Evolutionary conservation across 2,329 filamentous ascomycete genomes (phyloP).

Genomic region (Torrubiella hemipterigena): DNA sequence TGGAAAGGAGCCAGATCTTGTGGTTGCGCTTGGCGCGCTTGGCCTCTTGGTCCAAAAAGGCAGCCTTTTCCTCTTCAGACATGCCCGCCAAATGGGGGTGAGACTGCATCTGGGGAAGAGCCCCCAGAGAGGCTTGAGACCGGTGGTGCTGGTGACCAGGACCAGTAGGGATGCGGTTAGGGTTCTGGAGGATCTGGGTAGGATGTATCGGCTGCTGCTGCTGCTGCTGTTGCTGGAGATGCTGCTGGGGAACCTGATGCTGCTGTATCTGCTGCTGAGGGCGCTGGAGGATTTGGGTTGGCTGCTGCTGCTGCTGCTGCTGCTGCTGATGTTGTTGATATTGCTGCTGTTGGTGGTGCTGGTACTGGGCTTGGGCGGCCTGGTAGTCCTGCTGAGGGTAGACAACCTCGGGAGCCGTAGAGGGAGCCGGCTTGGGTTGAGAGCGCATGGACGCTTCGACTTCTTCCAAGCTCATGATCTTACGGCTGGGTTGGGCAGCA

Average conservation of each 20-base stretch:
- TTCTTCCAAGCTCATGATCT: constrained; percentile 92
- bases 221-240: constrained; percentile 23
- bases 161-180: constrained; percentile 42
- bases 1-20: constrained; percentile 88
- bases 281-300: constrained; percentile 43
- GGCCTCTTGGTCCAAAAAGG: constrained; percentile 80
- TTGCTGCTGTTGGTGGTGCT: constrained; percentile 9
- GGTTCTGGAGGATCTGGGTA: constrained; percentile 70
- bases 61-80: constrained; percentile 71
- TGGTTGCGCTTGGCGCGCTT: constrained; percentile 95
- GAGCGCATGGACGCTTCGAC: constrained; percentile 86
- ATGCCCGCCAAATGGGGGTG: constrained; percentile 49
- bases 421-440: constrained; percentile 42
- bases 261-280: constrained; percentile 32
- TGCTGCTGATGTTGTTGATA: constrained; percentile 15
- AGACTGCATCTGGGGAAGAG: constrained; percentile 19
- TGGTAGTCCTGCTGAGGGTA: constrained; percentile 10
- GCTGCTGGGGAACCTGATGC: constrained; percentile 20
- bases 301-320: constrained; percentile 25
- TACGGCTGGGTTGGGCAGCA: constrained; percentile 37
- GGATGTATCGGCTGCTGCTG: constrained; percentile 38
- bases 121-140: constrained; percentile 37
- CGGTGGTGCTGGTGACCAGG: constrained; percentile 28
- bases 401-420: background rate
- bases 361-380: constrained; percentile 5